Evolutionary conservation across 371 early-diverging fungal genomes (phyloP).

Genomic region (Syncephalastrum racemosum): DNA sequence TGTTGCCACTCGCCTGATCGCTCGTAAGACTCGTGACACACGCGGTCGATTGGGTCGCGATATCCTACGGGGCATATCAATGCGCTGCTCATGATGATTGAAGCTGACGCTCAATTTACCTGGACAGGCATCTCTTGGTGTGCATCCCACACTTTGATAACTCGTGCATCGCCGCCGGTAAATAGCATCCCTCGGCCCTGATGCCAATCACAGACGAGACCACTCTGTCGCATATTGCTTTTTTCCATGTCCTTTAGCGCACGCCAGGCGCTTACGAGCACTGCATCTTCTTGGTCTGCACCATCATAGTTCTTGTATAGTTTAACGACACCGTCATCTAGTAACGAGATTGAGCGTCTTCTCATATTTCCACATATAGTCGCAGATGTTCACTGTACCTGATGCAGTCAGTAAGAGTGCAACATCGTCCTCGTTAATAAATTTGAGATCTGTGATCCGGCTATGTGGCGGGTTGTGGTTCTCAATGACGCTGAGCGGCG

Average conservation of each 20-base stretch:
- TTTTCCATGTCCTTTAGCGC: constrained; percentile 71
- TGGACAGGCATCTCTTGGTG: constrained; percentile 72
- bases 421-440: constrained; percentile 90
- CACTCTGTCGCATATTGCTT: constrained; percentile 55
- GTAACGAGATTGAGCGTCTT: neutral
- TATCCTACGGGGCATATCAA: constrained; percentile 49
- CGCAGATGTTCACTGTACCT: constrained; percentile 34
- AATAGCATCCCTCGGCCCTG: constrained; percentile 69
- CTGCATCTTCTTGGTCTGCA: constrained; percentile 54
- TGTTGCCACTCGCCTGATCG: constrained; percentile 65
- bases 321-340: constrained; percentile 79
- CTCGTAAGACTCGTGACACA: constrained; percentile 74
- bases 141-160: constrained; percentile 85
- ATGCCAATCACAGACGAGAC: constrained; percentile 80
- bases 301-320: constrained; percentile 74
- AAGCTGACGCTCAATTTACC: constrained; percentile 28
- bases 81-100: neutral
- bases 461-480: constrained; percentile 69
- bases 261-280: constrained; percentile 76
- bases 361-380: too few relatives aligned
- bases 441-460: constrained; percentile 74
- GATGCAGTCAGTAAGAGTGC: constrained; percentile 81
- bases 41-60: constrained; percentile 65
- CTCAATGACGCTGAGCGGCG: constrained; percentile 63
- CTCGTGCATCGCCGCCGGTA: constrained; percentile 72